Conservation (phyloP, 441 rosid genomes). For the Erodium trifolium region DNA sequence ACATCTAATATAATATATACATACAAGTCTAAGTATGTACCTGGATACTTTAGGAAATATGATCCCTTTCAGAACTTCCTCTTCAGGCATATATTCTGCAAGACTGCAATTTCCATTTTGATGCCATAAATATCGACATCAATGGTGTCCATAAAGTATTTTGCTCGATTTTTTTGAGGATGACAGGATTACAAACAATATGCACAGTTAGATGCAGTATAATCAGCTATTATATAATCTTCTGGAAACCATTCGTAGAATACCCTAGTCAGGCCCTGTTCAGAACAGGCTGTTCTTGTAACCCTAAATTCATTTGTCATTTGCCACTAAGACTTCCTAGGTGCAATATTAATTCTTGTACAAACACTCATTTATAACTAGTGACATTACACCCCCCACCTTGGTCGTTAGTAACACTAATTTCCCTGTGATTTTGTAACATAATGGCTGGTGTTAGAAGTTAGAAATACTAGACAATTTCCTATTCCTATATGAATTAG, state of each 20-base stretch:
- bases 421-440: too few relatives aligned
- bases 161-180: neutral
- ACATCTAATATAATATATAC: neutral
- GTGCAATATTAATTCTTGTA: neutral
- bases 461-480: too few relatives aligned
- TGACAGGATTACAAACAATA: neutral
- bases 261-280: neutral
- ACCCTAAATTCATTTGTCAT: neutral
- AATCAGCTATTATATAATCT: neutral
- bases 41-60: constrained; percentile 86
- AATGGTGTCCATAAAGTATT: neutral
- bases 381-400: too few relatives aligned
- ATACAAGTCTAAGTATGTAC: constrained; percentile 22
- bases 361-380: too few relatives aligned
- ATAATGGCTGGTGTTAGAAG: too few relatives aligned
- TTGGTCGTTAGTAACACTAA: too few relatives aligned
- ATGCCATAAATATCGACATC: constrained; percentile 15
- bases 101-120: constrained; percentile 45
- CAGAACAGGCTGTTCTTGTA: neutral
- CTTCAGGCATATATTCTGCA: constrained; percentile 90
- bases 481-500: too few relatives aligned
- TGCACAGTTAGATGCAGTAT: neutral
- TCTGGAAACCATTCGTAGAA: neutral
- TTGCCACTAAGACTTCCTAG: neutral
- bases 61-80: constrained; percentile 70